These are phyloP conservation scores for Echites panduratus DNA, from an alignment of 257 asterid genomes.

Conservation along the genomic window DNA sequence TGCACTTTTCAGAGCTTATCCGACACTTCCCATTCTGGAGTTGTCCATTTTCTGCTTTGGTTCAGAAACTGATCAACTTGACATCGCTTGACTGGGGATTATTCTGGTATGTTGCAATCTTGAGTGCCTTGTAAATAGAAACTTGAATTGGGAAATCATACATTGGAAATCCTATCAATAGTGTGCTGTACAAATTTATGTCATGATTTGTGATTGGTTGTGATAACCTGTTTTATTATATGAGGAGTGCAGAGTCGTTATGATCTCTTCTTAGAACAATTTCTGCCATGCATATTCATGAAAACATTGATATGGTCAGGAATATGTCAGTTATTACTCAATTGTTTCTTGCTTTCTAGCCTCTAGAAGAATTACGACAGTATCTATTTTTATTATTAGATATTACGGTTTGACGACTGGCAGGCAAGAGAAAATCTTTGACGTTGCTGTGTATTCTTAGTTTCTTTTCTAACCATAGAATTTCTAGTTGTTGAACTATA, in stretches of 20 bases:
- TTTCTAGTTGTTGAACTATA: neutral
- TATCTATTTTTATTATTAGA: neutral
- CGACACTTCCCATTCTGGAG: neutral
- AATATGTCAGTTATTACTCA: neutral
- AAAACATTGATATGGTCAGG: neutral
- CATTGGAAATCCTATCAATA: neutral
- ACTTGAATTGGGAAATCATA: neutral
- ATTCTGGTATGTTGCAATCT: conserved; percentile 1
- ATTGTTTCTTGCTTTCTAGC: neutral
- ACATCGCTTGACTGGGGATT: neutral
- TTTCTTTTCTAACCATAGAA: neutral
- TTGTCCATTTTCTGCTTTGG: neutral
- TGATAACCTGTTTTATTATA: neutral
- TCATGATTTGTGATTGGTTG: neutral
- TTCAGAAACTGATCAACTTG: neutral
- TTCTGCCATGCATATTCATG: neutral
- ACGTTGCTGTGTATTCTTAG: neutral
- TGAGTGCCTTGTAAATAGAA: neutral
- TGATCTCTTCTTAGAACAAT: neutral
- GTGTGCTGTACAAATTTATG: neutral
- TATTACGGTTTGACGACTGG: neutral
- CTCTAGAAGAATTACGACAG: neutral
- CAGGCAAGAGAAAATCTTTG: neutral
- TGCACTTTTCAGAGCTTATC: neutral
- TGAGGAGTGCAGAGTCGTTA: neutral